Percentiles rank a stretch among this genome's conserved stretches.
phyloP scores from a whole-genome alignment of 2,329 filamentous ascomycete species.

The Diaporthe destruens region DNA sequence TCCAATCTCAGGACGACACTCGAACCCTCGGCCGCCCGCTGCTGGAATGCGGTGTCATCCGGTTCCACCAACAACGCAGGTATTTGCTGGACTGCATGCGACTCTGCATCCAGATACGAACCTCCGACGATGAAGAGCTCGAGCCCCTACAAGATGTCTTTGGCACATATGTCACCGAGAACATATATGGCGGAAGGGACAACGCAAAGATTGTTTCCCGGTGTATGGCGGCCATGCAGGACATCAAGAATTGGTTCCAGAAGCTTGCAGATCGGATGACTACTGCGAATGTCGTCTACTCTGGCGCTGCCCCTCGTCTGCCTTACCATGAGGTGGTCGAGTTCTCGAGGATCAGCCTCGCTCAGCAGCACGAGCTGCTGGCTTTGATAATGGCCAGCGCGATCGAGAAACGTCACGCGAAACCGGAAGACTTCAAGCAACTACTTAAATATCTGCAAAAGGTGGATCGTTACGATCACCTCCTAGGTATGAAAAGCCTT shows the following conservation, averaged over 20 bases:
- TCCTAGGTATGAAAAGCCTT: constrained; percentile 58
- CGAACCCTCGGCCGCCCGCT: constrained; percentile 78
- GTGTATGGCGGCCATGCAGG: constrained; percentile 81
- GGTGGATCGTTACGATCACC: constrained; percentile 80
- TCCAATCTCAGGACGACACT: constrained; percentile 79
- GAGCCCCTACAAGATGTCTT: constrained; percentile 63
- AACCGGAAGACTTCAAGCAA: constrained; percentile 77
- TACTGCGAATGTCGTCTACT: constrained; percentile 80
- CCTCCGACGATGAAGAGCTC: constrained; percentile 67
- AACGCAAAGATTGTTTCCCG: constrained; percentile 74
- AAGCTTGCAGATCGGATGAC: constrained; percentile 81
- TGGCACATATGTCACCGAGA: constrained; percentile 67
- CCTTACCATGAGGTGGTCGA: constrained; percentile 83
- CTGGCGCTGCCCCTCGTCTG: constrained; percentile 62
- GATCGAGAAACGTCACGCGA: constrained; percentile 80
- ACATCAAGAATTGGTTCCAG: constrained; percentile 82
- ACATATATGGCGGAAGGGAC: constrained; percentile 64
- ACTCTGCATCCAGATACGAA: constrained; percentile 78
- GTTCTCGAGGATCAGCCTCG: constrained; percentile 82
- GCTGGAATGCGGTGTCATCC: constrained; percentile 83
- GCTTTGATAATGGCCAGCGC: constrained; percentile 84
- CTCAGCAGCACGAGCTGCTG: constrained; percentile 90
- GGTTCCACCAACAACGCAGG: constrained; percentile 88
- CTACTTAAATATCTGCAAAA: constrained; percentile 77
- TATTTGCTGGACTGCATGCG: constrained; percentile 87